A percentile compares a stretch with the other conserved stretches of the same genome.
phyloP scores from a whole-genome alignment of 2,329 filamentous ascomycete genomes.

The Huntiella abstrusa region DNA sequence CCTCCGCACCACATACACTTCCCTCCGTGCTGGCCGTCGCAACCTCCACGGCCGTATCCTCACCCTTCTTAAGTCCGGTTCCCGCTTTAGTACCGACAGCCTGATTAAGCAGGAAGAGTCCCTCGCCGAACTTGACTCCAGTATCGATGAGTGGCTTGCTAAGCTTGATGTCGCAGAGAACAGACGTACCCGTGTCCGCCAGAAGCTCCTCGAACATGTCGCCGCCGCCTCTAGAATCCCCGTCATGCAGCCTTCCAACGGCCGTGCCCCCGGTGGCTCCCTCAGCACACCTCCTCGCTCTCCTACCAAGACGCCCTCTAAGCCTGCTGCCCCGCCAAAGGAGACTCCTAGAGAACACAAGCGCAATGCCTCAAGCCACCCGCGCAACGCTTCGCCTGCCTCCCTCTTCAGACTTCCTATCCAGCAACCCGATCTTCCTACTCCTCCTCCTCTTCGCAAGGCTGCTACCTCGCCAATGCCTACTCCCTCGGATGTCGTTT shows the following conservation, averaged over 20 bases:
- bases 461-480: constrained; percentile 2
- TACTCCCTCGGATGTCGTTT: constrained; percentile 13
- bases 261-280: constrained; percentile 24
- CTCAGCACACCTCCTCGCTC: constrained; percentile 40
- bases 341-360: constrained; percentile 13
- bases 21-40: constrained; percentile 54
- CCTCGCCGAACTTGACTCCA: constrained; percentile 53
- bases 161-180: constrained; percentile 72
- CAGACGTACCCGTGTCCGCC: constrained; percentile 51
- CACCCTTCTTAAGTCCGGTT: constrained; percentile 51
- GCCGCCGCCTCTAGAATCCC: constrained; percentile 47
- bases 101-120: constrained; percentile 68
- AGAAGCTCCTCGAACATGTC: constrained; percentile 67
- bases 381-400: constrained; percentile 24
- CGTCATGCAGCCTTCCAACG: constrained; percentile 17
- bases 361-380: constrained; percentile 30
- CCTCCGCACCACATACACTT: constrained; percentile 56
- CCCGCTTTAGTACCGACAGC: constrained; percentile 54
- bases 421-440: constrained; percentile 23
- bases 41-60: constrained; percentile 63
- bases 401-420: constrained; percentile 22
- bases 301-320: constrained; percentile 40
- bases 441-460: constrained; percentile 15
- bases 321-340: constrained; percentile 18
- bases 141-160: constrained; percentile 62